A percentile compares a stretch with the other conserved stretches of the same genome.
These are phyloP conservation scores for Albatrellus ellisii DNA, from an alignment of 768 basidiomycete genomes.

Conservation along the genomic window DNA sequence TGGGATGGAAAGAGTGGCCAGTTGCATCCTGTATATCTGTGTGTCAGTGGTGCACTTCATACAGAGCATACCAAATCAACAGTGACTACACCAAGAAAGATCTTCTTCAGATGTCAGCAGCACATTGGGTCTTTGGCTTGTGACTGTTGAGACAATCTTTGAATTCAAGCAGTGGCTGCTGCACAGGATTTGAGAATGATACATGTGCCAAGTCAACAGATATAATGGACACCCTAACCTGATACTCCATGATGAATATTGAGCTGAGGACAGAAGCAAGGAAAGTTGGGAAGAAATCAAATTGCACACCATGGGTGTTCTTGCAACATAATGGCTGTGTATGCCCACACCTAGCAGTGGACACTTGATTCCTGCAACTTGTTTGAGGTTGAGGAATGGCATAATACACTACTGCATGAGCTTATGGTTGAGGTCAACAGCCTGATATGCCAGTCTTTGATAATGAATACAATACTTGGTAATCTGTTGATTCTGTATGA, in stretches of 20 bases:
- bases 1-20: too few species aligned
- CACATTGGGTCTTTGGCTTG: too few species aligned
- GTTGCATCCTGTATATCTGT: too few species aligned
- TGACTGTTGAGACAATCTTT: too few species aligned
- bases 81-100: too few species aligned
- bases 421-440: constrained; percentile 95
- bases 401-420: constrained; percentile 97
- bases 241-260: constrained; percentile 21
- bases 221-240: constrained; percentile 98
- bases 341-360: constrained; percentile 92
- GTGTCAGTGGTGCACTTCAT: too few species aligned
- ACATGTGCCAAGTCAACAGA: too few species aligned
- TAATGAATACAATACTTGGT: too few species aligned
- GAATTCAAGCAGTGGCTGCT: too few species aligned
- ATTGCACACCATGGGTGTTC: constrained; percentile 69
- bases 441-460: constrained; percentile 85
- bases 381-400: constrained; percentile 80
- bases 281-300: not conserved
- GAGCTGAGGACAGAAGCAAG: not conserved
- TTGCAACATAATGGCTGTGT: constrained; percentile 89
- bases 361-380: constrained; percentile 63
- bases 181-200: too few species aligned
- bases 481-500: not conserved
- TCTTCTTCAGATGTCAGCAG: too few species aligned
- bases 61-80: too few species aligned